phyloP scores from a whole-genome alignment of 495 filamentous ascomycete genomes.

The Jackrogersella multiformis region DNA sequence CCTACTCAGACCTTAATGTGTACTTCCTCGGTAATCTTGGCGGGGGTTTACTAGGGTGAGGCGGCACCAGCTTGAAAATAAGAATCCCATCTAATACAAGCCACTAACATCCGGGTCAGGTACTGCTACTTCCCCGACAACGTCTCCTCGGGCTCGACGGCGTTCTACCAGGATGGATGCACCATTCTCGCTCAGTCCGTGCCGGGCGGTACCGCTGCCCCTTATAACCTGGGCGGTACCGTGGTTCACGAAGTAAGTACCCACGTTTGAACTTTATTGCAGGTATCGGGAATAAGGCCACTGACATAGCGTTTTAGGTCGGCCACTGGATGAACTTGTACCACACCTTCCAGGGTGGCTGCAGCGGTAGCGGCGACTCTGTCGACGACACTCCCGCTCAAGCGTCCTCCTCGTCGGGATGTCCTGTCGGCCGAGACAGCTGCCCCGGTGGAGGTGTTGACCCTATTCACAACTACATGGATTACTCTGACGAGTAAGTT shows the following conservation, averaged over 20 bases:
- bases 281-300: background rate
- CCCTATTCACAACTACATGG: slow-evolving; percentile 73
- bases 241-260: slow-evolving; percentile 63
- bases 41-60: slow-evolving; percentile 59
- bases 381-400: slow-evolving; percentile 69
- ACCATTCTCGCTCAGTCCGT: slow-evolving; percentile 63
- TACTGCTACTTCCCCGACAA: slow-evolving; percentile 64
- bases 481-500: slow-evolving; percentile 67
- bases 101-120: slow-evolving; percentile 1
- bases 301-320: slow-evolving; percentile 40
- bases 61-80: background rate
- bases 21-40: slow-evolving; percentile 67
- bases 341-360: slow-evolving; percentile 74
- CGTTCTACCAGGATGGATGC: slow-evolving; percentile 67
- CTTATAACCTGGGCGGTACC: slow-evolving; percentile 68
- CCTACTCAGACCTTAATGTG: slow-evolving; percentile 68
- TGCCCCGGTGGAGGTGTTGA: slow-evolving; percentile 63
- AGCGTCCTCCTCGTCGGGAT: slow-evolving; percentile 62
- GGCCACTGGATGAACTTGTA: slow-evolving; percentile 73
- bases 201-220: slow-evolving; percentile 59
- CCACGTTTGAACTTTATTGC: background rate
- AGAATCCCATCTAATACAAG: background rate
- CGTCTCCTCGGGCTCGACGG: slow-evolving; percentile 44
- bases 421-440: slow-evolving; percentile 63
- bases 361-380: slow-evolving; percentile 62